Base-by-base conservation (phyloP, 2,329 filamentous ascomycete genomes). In the Claviceps quebecensis region DNA sequence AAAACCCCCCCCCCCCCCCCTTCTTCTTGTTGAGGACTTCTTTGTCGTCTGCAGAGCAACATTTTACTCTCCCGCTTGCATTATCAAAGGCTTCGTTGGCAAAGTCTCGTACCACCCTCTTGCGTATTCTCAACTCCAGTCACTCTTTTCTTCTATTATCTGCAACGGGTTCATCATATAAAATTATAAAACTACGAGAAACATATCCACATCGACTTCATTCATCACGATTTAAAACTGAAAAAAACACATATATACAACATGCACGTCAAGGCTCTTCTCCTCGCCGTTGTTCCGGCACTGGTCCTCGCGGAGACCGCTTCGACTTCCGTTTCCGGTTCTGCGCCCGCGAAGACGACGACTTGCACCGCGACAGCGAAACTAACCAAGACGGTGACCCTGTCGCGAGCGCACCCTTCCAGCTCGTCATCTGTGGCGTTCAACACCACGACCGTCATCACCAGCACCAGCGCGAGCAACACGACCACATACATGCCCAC, bases 271-370 rank as follows among this genome's bases (percentile, higher is more conserved):
- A 62, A 63, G 45, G 65, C 71, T 34, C 59, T 80, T 54, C 53
- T 74, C 60, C 63, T 75, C 54, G 71, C 72, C 54, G 63, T 74
- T 56, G 69, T 81, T 61, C 77, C 78, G 59, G 68, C 77, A 50
- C 62, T 79, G 60, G 77, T 75, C 54, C 59, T 76, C 49, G 76
- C 76, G 39, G 61, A 69, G 49, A 64, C 62, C 13, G 53, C 57
- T 49, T 23, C 55, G 22, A 23, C 43, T 37, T 36, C 38, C 14
- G 16, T 26, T 26, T 26, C 23, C 6, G 23, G 26, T 29, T 29
- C 26, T 9, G 26, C 26, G 7, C 26, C 7, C 26, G 9, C 26
- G 26, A 29, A 8, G 26, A 29, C 26, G 2, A 29, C 26, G 8
- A 29, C 38, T 40, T n/a, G n/a, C 17, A 40, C 29, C 16, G 16